These are phyloP conservation scores for Phytopythium boreale DNA, from an alignment of 352 stramenopile genomes.

Conservation along the genomic window DNA sequence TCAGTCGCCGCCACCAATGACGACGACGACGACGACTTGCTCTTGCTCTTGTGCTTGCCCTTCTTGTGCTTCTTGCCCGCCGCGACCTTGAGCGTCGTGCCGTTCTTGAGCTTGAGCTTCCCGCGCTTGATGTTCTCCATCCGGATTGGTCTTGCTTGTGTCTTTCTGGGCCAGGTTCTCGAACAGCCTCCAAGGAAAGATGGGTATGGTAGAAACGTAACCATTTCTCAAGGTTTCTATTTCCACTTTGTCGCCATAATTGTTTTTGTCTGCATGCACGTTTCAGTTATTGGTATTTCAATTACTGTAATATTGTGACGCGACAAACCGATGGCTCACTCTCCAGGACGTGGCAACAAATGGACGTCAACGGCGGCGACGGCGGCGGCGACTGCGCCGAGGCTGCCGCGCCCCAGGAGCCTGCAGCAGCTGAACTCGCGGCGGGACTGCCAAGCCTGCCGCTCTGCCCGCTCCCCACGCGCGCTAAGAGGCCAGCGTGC, in stretches of 20 bases:
- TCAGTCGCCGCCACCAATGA: neutral
- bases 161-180: neutral
- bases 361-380: neutral
- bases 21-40: conserved; percentile 19
- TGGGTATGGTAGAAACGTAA: neutral
- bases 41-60: conserved; percentile 45
- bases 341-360: neutral
- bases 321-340: neutral
- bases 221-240: no score
- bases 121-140: conserved; percentile 84
- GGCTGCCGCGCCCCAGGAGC: neutral
- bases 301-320: no score
- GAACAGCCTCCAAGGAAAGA: neutral
- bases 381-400: neutral
- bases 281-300: no score
- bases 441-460: neutral
- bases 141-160: no score
- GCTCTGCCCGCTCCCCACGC: neutral
- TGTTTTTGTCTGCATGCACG: no score
- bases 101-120: conserved; percentile 81
- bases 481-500: neutral
- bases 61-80: conserved; percentile 55
- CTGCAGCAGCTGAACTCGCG: neutral
- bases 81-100: conserved; percentile 58
- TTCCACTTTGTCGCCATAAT: no score